Percentiles rank a stretch among this genome's conserved stretches.
These are phyloP conservation scores for Teunomyces barrocoloradensis DNA, from an alignment of 805 yeast genomes.

Conservation along the genomic window DNA sequence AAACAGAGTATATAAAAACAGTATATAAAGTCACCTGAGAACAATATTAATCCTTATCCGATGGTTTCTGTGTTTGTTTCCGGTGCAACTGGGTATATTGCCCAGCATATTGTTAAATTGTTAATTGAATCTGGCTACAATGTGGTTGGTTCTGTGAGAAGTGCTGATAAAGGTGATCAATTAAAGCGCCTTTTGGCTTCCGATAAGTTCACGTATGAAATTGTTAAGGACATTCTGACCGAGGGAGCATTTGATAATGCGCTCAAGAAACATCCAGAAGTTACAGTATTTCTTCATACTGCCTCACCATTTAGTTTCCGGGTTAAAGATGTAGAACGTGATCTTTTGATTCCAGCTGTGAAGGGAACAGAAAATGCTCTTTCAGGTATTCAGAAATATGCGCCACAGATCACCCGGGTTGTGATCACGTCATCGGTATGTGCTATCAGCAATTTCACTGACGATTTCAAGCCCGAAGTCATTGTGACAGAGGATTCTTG, in stretches of 20 bases:
- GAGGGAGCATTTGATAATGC: constrained; percentile 49
- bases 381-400: constrained; percentile 41
- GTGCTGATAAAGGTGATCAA: constrained; percentile 20
- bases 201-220: constrained; percentile 22
- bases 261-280: constrained; percentile 39
- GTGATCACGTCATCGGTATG: constrained; percentile 46
- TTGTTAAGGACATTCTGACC: constrained; percentile 31
- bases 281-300: constrained; percentile 46
- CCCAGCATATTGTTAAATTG: constrained; percentile 22
- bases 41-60: no score
- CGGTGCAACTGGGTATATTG: constrained; percentile 36
- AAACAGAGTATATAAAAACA: no score
- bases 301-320: constrained; percentile 51
- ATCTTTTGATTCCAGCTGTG: constrained; percentile 55
- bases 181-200: constrained; percentile 11
- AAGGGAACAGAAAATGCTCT: constrained; percentile 52
- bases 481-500: constrained; percentile 47
- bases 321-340: constrained; percentile 44
- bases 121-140: constrained; percentile 33
- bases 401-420: constrained; percentile 46
- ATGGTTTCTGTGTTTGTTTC: constrained; percentile 20
- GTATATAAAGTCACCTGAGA: no score
- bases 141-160: constrained; percentile 55
- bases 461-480: constrained; percentile 14
- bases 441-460: constrained; percentile 10